Evolutionary conservation across 495 filamentous ascomycete genomes (phyloP), one percentile per base, ranked within the genome.

Genomic region (Penicillium cinerascens): DNA sequence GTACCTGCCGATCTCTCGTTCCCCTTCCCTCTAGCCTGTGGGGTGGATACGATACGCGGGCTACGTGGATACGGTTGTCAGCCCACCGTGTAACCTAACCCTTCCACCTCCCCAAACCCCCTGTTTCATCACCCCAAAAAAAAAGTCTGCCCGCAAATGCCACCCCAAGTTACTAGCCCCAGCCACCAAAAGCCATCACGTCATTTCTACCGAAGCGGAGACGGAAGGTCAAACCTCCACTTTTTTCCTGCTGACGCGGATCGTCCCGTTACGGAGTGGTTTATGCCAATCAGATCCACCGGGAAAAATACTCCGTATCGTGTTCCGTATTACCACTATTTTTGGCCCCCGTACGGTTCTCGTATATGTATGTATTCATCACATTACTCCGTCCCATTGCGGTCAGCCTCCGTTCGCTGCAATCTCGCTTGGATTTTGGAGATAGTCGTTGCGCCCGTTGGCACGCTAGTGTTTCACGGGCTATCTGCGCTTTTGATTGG

Each of bases 11-110:
- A 52, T 52, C 50, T 38, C 23, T 36, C 17, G 15, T 16, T 27
- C 22, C 51, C 52, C 52, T 49, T 49, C 29, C 41, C 45, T 55
- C 52, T 55, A 55, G 52, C 35, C 45, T 41, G 20, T 43, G 38
- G 44, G 38, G 51, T 42, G 25, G 44, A 54, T 43, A 26, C 18
- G 37, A 33, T 36, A 44, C 11, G 26, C 11, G 26, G 25, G 26
- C 26, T 29, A 29, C 29, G 29, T 33, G 29, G 11, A 13, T 11
- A 33, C 29, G 29, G 1, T 29, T 29, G 1, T 29, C 26, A 9
- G n/a, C n/a, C n/a, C 7, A 3, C 1, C 26, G 26, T 10, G 26
- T 29, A 29, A 29, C 11, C 26, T 29, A 6, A 3, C 26, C 26
- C 26, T 8, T 9, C 5, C 26, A 8, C 11, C 5, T 5, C 7